Evolutionary conservation across 2,329 filamentous ascomycete genomes (phyloP).

Genomic region (Ceratocystis ficicola): DNA sequence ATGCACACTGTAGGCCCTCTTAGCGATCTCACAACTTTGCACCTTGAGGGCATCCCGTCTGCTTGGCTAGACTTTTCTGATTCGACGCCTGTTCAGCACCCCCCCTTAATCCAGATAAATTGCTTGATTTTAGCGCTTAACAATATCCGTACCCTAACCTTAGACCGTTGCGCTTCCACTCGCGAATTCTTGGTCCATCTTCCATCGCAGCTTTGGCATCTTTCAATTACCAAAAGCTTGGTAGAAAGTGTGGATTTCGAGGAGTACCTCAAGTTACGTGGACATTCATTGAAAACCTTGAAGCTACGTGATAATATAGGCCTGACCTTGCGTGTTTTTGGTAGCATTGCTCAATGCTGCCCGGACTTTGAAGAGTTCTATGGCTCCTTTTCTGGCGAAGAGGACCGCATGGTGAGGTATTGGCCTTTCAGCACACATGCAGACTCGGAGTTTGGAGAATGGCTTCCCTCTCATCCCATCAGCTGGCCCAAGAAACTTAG

Average conservation of each 20-base stretch:
- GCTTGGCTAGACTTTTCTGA: not conserved
- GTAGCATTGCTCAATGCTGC: conserved; percentile 1
- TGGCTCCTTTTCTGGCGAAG: not conserved
- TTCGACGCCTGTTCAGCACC: not conserved
- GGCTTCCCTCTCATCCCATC: not conserved
- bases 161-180: not conserved
- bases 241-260: not conserved
- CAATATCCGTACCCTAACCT: conserved; percentile 1
- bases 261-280: not conserved
- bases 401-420: not conserved
- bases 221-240: not conserved
- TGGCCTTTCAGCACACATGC: too few species aligned
- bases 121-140: not conserved
- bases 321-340: not conserved
- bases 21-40: not conserved
- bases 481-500: conserved; percentile 65
- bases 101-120: not conserved
- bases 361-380: conserved; percentile 4
- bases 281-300: not conserved
- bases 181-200: not conserved
- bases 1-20: conserved; percentile 9
- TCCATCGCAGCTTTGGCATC: not conserved
- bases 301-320: not conserved
- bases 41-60: not conserved
- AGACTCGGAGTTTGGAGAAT: not conserved